Evolutionary conservation across 345 rosid genomes (phyloP), one percentile per base, ranked within the genome.

Genomic region (Punica granatum): DNA sequence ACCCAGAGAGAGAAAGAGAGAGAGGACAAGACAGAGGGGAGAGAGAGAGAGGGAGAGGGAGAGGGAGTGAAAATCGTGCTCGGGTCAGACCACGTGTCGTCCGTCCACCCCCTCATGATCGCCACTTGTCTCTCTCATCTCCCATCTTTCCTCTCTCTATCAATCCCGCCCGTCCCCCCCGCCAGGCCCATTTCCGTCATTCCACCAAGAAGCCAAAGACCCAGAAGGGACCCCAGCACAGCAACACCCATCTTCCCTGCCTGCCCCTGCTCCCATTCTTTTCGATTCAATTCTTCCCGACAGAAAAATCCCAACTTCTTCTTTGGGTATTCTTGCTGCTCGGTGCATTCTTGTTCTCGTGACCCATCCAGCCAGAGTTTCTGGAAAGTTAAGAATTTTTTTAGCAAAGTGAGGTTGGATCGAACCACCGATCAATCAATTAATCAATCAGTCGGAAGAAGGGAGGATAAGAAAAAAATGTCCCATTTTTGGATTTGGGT

Each of bases 11-110:
- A 3, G 35, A 67, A 12, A 67, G 41, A 37, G 48, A 32, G 8
- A 23, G 13, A 41, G 15, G 7, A 39, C 31, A 33, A 61, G 16
- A 16, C 0, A 8, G 23, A 32, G 4, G 12, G 6, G 3, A 36
- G 25, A 34, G 32, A 36, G 34, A 35, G 23, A 39, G 31, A 63
- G 2, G 16, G 48, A 11, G 30, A n/a, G 65, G 44, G 60, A 56
- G 61, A 66, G 54, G 15, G 32, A 63, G 32, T 12, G 48, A 48
- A 74, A 75, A 72, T 48, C 12, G 39, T 70, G 78, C 68, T 65
- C 42, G 72, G n/a, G 69, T 70, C n/a, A 28, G 63, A 70, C 84
- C 88, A 87, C 93, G 96, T 92, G 96, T 87, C 93, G 66, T 7
- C 4, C 72, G 62, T 74, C 32, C 65, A 25, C 68, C 71, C 75